Conservation (phyloP, 257 asterid genomes). For the Solanum tacnaense region DNA sequence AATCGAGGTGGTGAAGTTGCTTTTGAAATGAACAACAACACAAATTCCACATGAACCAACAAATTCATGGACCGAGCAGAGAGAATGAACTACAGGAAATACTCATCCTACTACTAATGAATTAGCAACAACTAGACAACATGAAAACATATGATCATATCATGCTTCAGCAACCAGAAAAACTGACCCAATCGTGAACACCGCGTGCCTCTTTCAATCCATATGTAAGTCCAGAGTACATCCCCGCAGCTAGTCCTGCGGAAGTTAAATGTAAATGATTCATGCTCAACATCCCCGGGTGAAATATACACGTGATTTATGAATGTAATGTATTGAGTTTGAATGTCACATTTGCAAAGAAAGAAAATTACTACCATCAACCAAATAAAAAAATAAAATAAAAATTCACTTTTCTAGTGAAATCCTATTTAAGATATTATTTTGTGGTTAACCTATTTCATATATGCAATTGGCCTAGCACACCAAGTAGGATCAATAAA, state of each 20-base stretch:
- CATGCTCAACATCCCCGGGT: not conserved
- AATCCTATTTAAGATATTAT: not conserved
- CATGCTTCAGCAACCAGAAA: not conserved
- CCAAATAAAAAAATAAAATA: not conserved
- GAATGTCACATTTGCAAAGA: not conserved
- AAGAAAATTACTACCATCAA: not conserved
- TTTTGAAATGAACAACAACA: not conserved
- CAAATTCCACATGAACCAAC: not conserved
- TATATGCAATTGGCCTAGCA: not conserved
- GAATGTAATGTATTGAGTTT: not conserved
- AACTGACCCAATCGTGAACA: slow-evolving; percentile 74
- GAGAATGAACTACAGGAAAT: not conserved
- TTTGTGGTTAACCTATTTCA: not conserved
- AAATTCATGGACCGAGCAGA: not conserved
- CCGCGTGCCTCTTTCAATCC: slow-evolving; percentile 86
- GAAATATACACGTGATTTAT: not conserved
- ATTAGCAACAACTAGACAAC: not conserved
- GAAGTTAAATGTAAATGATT: not conserved
- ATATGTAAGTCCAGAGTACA: slow-evolving; percentile 77
- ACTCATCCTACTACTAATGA: not conserved
- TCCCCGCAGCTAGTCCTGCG: slow-evolving; percentile 86
- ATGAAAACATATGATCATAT: not conserved
- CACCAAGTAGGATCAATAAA: not conserved
- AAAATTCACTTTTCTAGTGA: not conserved
- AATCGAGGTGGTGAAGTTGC: not conserved